Evolutionary conservation across 1,139 yeast genomes (phyloP), one percentile per base, ranked within the genome.

Genomic region (Blastobotrys raffinosifermentans): DNA sequence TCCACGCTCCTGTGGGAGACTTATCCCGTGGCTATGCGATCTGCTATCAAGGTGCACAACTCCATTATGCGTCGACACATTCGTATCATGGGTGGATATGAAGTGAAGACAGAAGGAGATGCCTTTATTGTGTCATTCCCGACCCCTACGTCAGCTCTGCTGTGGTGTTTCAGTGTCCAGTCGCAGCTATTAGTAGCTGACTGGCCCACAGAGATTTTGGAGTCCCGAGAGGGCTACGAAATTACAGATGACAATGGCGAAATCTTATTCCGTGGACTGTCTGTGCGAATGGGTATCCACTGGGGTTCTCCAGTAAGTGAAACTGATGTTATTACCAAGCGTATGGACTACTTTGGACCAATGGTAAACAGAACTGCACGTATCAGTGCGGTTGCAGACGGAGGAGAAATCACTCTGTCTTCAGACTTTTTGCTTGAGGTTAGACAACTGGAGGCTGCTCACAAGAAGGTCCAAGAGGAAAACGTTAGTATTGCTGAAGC

Each of bases 341-440:
- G 99, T 66, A 91, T 93, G 98, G 99, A 91, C 62, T 91, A 91
- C 60, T 83, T 91, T 53, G 99, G 99, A 0, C 98, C 99, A 0
- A 89, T 91, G 91, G 99, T 91, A 19, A 91, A 91, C 57, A 73
- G 96, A 40, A 86, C 99, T 0, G 82, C 97, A 0, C 73, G 99
- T 54, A 89, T 91, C 29, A 81, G 91, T 57, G 86, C 95, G 2
- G 82, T 85, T 35, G 99, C 98, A 0, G 96, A 87, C 59, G 99
- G 99, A 41, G 98, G 98, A n/a, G 96, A 91, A 60, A 85, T 89
- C 29, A 78, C 94, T 0, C 71, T 89, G 37, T 82, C 94, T 51
- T 72, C 80, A 2, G 96, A 89, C 58, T 85, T 86, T 52, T 66
- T 82, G 50, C 72, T 73, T 32, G 95, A 85, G 54, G 73, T 86